phyloP scores from a whole-genome alignment of 2,329 filamentous ascomycete genomes.

The Aspergillus sp. region DNA sequence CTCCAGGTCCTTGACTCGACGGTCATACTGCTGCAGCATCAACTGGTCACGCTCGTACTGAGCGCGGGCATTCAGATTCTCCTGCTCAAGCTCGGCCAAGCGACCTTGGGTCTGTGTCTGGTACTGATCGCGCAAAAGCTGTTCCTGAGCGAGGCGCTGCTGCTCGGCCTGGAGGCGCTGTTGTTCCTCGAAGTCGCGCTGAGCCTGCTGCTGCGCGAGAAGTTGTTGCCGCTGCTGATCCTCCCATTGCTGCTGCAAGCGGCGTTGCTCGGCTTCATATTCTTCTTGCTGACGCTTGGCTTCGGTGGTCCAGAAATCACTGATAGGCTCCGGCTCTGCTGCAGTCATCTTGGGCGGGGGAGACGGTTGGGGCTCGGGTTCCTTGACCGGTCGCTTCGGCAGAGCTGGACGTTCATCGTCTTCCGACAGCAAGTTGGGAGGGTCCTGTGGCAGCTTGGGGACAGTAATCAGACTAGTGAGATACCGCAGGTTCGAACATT shows the following conservation, averaged over 20 bases:
- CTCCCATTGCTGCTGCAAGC: slow-evolving; percentile 84
- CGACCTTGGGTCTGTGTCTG: slow-evolving; percentile 93
- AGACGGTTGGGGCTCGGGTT: slow-evolving; percentile 71
- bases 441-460: slow-evolving; percentile 91
- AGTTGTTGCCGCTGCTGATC: slow-evolving; percentile 79
- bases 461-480: slow-evolving; percentile 95
- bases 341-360: slow-evolving; percentile 68
- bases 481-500: slow-evolving; percentile 96
- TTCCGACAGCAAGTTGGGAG: slow-evolving; percentile 83
- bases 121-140: slow-evolving; percentile 82
- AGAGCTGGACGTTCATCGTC: slow-evolving; percentile 82
- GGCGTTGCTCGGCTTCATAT: slow-evolving; percentile 90
- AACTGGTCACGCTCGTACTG: slow-evolving; percentile 98
- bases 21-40: slow-evolving; percentile 95
- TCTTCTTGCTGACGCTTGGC: slow-evolving; percentile 88
- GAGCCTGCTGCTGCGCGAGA: slow-evolving; percentile 78
- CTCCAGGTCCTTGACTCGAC: slow-evolving; percentile 89
- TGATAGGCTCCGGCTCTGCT: slow-evolving; percentile 85
- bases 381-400: slow-evolving; percentile 69
- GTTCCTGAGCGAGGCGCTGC: slow-evolving; percentile 86
- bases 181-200: slow-evolving; percentile 95
- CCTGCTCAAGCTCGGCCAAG: slow-evolving; percentile 91
- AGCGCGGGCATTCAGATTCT: slow-evolving; percentile 89
- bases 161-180: slow-evolving; percentile 85
- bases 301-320: slow-evolving; percentile 97